Base-by-base conservation (phyloP, 1,284 basidiomycete genomes). In the Trametes pubescens region DNA sequence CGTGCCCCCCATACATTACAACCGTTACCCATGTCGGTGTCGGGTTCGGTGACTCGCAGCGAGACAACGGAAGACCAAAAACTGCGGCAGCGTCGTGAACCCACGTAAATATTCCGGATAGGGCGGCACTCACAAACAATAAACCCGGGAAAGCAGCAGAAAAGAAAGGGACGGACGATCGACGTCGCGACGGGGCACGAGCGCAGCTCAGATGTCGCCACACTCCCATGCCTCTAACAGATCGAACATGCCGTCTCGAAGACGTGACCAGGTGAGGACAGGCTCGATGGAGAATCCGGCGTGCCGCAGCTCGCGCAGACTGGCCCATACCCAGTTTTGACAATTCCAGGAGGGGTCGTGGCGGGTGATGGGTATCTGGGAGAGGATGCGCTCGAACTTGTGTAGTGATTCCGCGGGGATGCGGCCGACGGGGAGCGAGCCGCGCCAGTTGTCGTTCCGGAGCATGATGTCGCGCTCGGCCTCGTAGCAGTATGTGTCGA, bases 221-320 rank as follows among this genome's bases (percentile, higher is more conserved):
- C 29, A 53, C 49, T 72, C 71, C 69, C 71, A 72, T 48, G 62
- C 69, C 26, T 72, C 69, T 53, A 72, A 48, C 10, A 72, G 64
- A 22, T 60, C 62, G 47, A 57, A 48, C 66, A 71, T 69, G 24
- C 58, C 47, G 24, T 32, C 37, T 21, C 47, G 60, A 13, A 72
- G 69, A 13, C 52, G 40, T 11, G 58, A 34, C 70, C 55, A 65
- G 11, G 67, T 59, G 34, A 70, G 51, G 24, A 57, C 58, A 32
- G 62, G 58, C n/a, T 62, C 48, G 32, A 69, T 64, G 16, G 52
- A 57, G 61, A 63, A 67, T 38, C 66, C 67, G 32, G 47, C 43
- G 38, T 60, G 61, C 44, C 67, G 60, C 18, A 72, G 66, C 34
- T 66, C 67, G 49, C 69, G 69, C 7, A 72, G 51, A 32, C 57